Conservation (phyloP, 805 yeast genomes). For the Torulaspora quercuum region DNA sequence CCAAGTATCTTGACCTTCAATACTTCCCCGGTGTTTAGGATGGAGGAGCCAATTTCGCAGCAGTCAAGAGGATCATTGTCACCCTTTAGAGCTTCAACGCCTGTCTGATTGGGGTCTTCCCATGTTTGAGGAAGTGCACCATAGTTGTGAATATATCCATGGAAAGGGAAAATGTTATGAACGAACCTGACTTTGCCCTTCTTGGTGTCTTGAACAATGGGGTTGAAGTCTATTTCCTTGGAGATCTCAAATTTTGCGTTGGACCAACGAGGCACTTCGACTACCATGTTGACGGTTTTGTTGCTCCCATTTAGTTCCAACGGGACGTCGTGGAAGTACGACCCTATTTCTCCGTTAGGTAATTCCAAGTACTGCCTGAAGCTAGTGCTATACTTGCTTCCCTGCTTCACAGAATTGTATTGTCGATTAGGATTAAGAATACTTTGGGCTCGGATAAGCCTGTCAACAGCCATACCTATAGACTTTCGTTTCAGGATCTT, state of each 20-base stretch:
- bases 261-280: conserved; percentile 78
- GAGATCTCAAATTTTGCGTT: conserved; percentile 81
- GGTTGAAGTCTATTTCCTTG: conserved; percentile 57
- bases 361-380: conserved; percentile 46
- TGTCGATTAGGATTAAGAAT: conserved; percentile 14
- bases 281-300: conserved; percentile 58
- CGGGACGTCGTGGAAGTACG: conserved; percentile 74
- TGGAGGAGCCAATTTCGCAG: conserved; percentile 74
- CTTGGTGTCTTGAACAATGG: conserved; percentile 75
- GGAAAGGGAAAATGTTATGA: conserved; percentile 74
- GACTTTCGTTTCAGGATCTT: neutral
- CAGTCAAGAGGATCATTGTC: conserved; percentile 96
- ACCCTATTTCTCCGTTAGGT: conserved; percentile 47
- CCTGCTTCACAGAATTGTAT: conserved; percentile 26
- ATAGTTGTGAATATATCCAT: conserved; percentile 83
- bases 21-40: conserved; percentile 60
- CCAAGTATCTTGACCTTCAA: conserved; percentile 69
- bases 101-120: conserved; percentile 81
- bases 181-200: conserved; percentile 74
- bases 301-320: conserved; percentile 43
- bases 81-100: conserved; percentile 53
- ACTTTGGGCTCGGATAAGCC: conserved; percentile 14
- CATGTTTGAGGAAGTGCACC: conserved; percentile 93
- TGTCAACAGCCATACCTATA: conserved; percentile 9
- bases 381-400: conserved; percentile 39